These are phyloP conservation scores for Lactarius psammicola DNA, from an alignment of 768 basidiomycete genomes.

Conservation along the genomic window DNA sequence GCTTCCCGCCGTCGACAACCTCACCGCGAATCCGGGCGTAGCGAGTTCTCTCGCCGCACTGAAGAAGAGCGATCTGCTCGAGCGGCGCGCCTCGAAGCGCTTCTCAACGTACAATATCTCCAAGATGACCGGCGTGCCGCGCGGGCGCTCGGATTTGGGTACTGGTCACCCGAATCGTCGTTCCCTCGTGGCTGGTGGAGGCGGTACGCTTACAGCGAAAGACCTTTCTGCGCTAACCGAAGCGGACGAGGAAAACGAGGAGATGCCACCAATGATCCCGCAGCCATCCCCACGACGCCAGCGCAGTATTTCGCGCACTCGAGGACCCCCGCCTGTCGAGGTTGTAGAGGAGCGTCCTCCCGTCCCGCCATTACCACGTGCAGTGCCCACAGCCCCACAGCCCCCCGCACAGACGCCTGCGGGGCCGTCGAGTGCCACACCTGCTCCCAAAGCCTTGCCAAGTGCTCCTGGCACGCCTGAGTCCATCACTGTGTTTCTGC, in stretches of 20 bases:
- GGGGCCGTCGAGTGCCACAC: background rate
- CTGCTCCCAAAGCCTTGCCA: constrained; percentile 30
- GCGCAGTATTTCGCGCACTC: constrained; percentile 29
- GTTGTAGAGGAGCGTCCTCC: constrained; percentile 36
- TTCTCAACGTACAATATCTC: constrained; percentile 94
- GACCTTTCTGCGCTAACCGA: constrained; percentile 76
- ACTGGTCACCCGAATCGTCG: constrained; percentile 56
- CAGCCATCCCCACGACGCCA: constrained; percentile 28
- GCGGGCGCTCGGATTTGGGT: constrained; percentile 38
- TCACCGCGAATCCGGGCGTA: constrained; percentile 46
- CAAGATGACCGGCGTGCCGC: constrained; percentile 78
- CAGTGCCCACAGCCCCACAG: background rate
- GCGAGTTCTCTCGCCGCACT: constrained; percentile 85
- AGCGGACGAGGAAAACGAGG: constrained; percentile 58
- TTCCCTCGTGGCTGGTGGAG: constrained; percentile 57
- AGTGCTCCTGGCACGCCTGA: constrained; percentile 27
- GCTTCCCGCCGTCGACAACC: constrained; percentile 43
- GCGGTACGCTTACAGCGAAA: constrained; percentile 59
- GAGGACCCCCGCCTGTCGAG: constrained; percentile 31
- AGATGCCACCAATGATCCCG: constrained; percentile 25
- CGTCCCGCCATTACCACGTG: constrained; percentile 34
- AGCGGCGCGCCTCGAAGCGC: constrained; percentile 91
- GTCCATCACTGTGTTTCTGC: constrained; percentile 74
- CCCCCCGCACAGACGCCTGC: background rate
- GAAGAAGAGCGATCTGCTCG: constrained; percentile 80